Evolutionary conservation across 2,329 filamentous ascomycete species (phyloP), one percentile per base, ranked within the genome.

Genomic region (Aspergillus aculeatus): DNA sequence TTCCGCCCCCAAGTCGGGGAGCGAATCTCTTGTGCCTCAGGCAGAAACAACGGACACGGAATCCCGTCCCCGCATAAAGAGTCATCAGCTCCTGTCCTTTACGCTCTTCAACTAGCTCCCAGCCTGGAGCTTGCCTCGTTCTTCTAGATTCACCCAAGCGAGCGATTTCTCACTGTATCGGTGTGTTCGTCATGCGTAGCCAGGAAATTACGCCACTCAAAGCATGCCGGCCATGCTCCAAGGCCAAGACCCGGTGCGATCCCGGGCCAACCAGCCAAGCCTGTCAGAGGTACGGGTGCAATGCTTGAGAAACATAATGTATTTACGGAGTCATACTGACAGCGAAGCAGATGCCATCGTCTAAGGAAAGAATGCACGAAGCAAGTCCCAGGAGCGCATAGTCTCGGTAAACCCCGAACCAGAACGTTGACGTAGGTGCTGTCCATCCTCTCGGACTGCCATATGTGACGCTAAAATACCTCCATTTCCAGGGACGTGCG

Each of bases 311-410:
- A 29, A 9, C 26, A 29, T 29, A 10, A 11, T 24, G 16, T 32
- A 31, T 16, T 16, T 23, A 11, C 24, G 24, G 32, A 12, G 9
- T 29, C 41, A 35, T 11, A 26, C 32, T 35, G n/a, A 19, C n/a
- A 29, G 12, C 32, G 5, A n/a, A n/a, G 9, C 49, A 73, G 71
- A 57, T 74, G 71, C 50, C 66, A 58, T 19, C 67, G 71, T 24
- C 53, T 73, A 47, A 64, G 64, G 14, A 71, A 68, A 47, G 54
- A 66, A 51, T 73, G 71, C 47, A 61, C 56, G 19, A 60, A 52
- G 23, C 71, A 73, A 61, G 21, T 56, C 1, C 68, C 70, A 0
- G 69, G 68, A 5, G 56, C 68, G n/a, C 68, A 73, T 58, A 67
- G 63, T 21, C 64, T 64, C 55, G 38, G 16, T 7, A 64, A 55